These are phyloP conservation scores for Suillus brevipes DNA, from an alignment of 768 basidiomycete genomes.

Conservation along the genomic window DNA sequence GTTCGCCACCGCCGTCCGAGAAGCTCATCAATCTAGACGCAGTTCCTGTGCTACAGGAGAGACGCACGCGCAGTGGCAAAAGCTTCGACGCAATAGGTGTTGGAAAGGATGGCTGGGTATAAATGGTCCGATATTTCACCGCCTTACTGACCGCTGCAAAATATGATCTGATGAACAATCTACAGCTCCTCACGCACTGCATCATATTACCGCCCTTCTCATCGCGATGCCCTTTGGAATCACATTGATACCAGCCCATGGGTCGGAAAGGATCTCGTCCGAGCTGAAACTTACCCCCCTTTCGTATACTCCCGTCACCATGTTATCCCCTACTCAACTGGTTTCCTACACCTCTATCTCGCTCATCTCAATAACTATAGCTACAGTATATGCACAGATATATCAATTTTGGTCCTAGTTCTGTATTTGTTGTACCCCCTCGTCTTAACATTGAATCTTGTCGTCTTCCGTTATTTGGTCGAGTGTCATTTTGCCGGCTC, in stretches of 20 bases:
- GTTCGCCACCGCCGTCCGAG: constrained; percentile 75
- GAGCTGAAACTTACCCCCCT: background rate
- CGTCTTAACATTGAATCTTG: background rate
- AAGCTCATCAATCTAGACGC: constrained; percentile 82
- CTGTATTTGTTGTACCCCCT: constrained; percentile 6
- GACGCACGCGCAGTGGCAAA: constrained; percentile 81
- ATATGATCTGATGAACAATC: background rate
- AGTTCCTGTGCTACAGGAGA: constrained; percentile 67
- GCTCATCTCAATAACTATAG: constrained; percentile 4
- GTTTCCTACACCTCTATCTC: constrained; percentile 5
- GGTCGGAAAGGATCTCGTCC: background rate
- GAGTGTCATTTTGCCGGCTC: background rate
- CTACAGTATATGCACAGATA: constrained; percentile 6
- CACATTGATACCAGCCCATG: constrained; percentile 4
- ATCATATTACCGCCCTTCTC: background rate
- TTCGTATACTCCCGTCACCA: background rate
- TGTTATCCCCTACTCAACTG: constrained; percentile 3
- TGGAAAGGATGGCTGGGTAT: constrained; percentile 80
- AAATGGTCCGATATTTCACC: constrained; percentile 42
- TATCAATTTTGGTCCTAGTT: constrained; percentile 10
- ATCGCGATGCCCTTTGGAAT: constrained; percentile 6
- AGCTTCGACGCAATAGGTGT: constrained; percentile 80
- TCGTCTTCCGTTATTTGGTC: background rate
- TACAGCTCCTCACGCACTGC: background rate
- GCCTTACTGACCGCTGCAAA: constrained; percentile 14